Base-by-base conservation (phyloP, 768 basidiomycete species). In the Suillus luteus region DNA sequence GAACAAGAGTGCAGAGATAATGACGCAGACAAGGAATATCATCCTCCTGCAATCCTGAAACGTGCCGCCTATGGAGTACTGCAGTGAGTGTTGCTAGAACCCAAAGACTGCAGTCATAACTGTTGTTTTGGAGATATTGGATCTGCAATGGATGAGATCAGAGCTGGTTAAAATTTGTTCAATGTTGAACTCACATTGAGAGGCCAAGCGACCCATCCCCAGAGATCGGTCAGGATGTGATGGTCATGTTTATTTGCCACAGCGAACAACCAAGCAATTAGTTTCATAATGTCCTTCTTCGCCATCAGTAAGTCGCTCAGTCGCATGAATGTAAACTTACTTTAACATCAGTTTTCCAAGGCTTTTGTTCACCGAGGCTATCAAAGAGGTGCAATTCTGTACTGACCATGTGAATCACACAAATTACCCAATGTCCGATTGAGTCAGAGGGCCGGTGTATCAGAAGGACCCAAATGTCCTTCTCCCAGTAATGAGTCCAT, bases 381-480 rank as follows among this genome's bases (percentile, higher is more conserved):
- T 62, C 61, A 17, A 62, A 62, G 4, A 62, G 49, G 33, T 8
- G 35, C 11, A 62, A 27, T 38, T 62, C 58, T 17, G 24, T 37
- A 8, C 9, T 7, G 22, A 31, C 11, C 8, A 24, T 2, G 38
- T 37, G 9, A 22, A 43, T 43, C 8, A 43, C 35, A n/a, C 69
- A 72, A 8, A 77, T 46, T 1, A 79, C 77, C 76, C 77, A 79
- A 59, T 80, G 78, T 15, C 67, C 55, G 3, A 46, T 22, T 59
- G 61, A 10, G n/a, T 6, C 0, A 10, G 48, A 66, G 19, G 60
- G 41, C 2, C 70, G 65, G 60, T 80, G 79, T 15, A 81, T 76
- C 0, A 78, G 80, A 2, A 81, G 22, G 8, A 80, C 74, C 78
- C 79, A 81, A 0, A 72, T 8, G 0, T 58, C 6, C 49, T 73